Base-by-base conservation (phyloP, 352 stramenopile species). In the Globisporangium irregulare region DNA sequence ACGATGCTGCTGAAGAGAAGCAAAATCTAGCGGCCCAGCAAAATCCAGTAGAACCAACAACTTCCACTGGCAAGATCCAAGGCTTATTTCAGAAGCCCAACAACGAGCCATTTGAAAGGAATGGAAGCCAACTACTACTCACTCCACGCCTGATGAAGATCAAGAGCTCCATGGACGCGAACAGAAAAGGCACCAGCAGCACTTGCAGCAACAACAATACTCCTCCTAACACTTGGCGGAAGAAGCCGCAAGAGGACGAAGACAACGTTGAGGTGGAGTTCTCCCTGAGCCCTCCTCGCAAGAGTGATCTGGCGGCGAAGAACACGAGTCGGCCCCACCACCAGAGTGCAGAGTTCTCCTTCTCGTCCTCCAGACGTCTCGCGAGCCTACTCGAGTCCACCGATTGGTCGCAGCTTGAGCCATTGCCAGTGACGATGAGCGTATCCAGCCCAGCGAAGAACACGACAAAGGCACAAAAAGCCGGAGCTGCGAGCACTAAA, bases 361-460 rank as follows among this genome's bases (percentile, higher is more conserved):
- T 75, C 1, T 82, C 80, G 27, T 82, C 79, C 27, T 79, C 74
- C 18, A 70, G 64, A 12, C 74, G 86, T 12, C 65, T 93, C n/a
- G 79, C 81, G 27, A 78, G 67, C 34, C 65, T 93, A 20, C 74
- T 92, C 20, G 84, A 90, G 60, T 92, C 84, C 3, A 92, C 86
- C 4, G 82, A 92, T 59, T 94, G 84, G 86, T 76, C 43, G 12
- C 36, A 48, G 25, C 56, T 70, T 20, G 7, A 29, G 1, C 62
- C 24, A 22, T 5, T 25, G 10, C 14, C 32, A 48, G 56, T 32
- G 29, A 32, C 29, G 29, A 32, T 32, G 29, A 32, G 29, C 29
- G 29, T 32, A 32, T 32, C 4, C 29, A 32, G 29, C 1, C 14
- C 32, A 48, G 56, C 51, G 54, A 7, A 29, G 69, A 34, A 34